Evolutionary conservation across 169 alveolate species (phyloP).

Genomic region (Babesia bigemina): DNA sequence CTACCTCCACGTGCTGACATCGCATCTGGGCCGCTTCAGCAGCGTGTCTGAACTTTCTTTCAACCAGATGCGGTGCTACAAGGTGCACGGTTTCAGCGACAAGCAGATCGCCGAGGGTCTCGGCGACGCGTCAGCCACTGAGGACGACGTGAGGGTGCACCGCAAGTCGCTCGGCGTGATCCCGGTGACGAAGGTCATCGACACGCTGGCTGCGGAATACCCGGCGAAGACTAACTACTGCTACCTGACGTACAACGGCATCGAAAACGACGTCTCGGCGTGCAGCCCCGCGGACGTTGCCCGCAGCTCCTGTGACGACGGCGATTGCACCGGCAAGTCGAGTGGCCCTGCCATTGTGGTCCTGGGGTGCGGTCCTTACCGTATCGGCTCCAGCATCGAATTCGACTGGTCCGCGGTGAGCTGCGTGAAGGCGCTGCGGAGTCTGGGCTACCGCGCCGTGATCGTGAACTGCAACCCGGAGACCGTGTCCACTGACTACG

Average conservation of each 20-base stretch:
- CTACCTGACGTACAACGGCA: conserved; percentile 84
- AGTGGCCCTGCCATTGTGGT: conserved; percentile 66
- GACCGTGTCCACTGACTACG: conserved; percentile 89
- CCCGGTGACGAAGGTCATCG: conserved; percentile 84
- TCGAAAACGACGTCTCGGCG: conserved; percentile 79
- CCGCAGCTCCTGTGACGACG: not conserved
- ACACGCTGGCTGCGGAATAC: conserved; percentile 88
- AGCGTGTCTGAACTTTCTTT: conserved; percentile 38
- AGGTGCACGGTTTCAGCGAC: conserved; percentile 80
- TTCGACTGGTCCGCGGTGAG: conserved; percentile 89
- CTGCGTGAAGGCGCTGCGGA: conserved; percentile 81
- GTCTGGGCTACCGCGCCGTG: conserved; percentile 64
- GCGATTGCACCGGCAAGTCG: not conserved
- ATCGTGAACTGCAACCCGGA: conserved; percentile 90
- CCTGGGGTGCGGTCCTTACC: conserved; percentile 86
- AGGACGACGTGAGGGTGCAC: conserved; percentile 72
- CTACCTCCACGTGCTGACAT: conserved; percentile 65
- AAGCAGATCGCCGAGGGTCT: conserved; percentile 67
- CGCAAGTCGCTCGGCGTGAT: conserved; percentile 67
- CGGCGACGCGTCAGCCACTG: conserved; percentile 49
- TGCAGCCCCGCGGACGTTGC: conserved; percentile 31
- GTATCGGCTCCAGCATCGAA: conserved; percentile 87
- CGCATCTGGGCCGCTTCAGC: conserved; percentile 25
- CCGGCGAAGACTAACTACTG: conserved; percentile 88
- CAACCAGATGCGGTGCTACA: conserved; percentile 68